A percentile compares a stretch with the other conserved stretches of the same genome.
phyloP scores from a whole-genome alignment of 2,329 filamentous ascomycete species.

The Colletotrichum agaves region DNA sequence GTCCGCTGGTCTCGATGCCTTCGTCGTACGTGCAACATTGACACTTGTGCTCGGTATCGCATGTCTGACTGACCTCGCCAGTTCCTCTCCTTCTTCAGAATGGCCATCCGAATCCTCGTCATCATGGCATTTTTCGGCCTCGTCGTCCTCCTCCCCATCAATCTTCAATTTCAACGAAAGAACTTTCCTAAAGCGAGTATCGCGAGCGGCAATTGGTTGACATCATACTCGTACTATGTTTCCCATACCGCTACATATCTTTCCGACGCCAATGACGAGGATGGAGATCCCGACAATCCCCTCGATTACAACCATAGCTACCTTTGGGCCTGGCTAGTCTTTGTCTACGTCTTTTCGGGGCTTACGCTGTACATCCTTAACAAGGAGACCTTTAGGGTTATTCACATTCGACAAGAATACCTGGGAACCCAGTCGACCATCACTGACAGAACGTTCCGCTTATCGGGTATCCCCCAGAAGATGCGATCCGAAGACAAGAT shows the following conservation, averaged over 20 bases:
- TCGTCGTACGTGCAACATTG: conserved; percentile 70
- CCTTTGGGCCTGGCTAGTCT: conserved; percentile 93
- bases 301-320: conserved; percentile 58
- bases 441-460: conserved; percentile 90
- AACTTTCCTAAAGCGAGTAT: neutral
- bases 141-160: conserved; percentile 85
- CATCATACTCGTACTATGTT: neutral
- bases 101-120: conserved; percentile 86
- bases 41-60: too few relatives aligned
- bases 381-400: conserved; percentile 84
- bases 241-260: conserved; percentile 12
- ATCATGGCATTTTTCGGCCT: conserved; percentile 85
- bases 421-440: conserved; percentile 94
- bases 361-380: conserved; percentile 87
- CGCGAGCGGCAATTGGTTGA: neutral
- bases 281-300: conserved; percentile 47
- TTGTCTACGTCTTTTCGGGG: conserved; percentile 90
- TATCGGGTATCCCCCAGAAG: conserved; percentile 86
- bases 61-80: conserved; percentile 33
- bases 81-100: conserved; percentile 96
- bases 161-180: conserved; percentile 68
- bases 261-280: conserved; percentile 45
- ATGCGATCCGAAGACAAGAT: conserved; percentile 85
- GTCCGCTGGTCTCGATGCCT: conserved; percentile 93
- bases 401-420: conserved; percentile 88